A percentile compares a stretch with the other conserved stretches of the same genome.
phyloP scores from a whole-genome alignment of 371 early-diverging fungal species.

The Apophysomyces ossiformis region DNA sequence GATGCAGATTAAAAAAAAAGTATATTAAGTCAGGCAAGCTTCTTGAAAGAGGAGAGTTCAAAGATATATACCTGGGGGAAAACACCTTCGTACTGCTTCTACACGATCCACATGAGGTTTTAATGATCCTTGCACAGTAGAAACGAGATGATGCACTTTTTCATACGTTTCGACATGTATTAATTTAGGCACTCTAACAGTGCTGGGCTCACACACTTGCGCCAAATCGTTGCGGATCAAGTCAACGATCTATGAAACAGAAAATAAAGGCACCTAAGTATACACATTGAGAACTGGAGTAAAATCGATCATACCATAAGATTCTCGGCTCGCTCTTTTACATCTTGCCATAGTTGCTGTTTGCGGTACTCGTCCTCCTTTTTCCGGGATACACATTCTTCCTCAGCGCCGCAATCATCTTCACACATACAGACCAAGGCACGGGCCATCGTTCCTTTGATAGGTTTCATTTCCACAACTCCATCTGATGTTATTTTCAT shows the following conservation, averaged over 20 bases:
- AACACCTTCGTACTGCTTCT: constrained; percentile 76
- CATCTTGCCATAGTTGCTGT: constrained; percentile 63
- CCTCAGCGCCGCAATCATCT: constrained; percentile 36
- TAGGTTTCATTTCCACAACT: constrained; percentile 91
- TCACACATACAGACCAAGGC: constrained; percentile 52
- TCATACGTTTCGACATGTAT: constrained; percentile 92
- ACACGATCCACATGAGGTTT: constrained; percentile 66
- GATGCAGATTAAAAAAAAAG: neutral
- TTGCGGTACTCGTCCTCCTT: constrained; percentile 58
- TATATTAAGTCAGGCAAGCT: neutral
- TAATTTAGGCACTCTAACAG: constrained; percentile 82
- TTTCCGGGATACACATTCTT: constrained; percentile 32
- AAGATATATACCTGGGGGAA: constrained; percentile 76
- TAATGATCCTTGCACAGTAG: constrained; percentile 78
- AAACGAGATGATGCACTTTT: constrained; percentile 93
- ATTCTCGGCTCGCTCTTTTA: constrained; percentile 95
- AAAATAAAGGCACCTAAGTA: neutral
- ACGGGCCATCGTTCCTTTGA: constrained; percentile 87
- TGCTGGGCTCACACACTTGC: constrained; percentile 64
- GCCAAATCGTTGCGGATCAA: constrained; percentile 94
- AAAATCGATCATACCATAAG: constrained; percentile 74
- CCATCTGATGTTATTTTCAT: constrained; percentile 60
- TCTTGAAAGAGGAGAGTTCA: neutral
- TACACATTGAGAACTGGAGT: neutral
- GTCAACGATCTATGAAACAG: constrained; percentile 84